Evolutionary conservation across 345 rosid genomes (phyloP).

Genomic region (Dovyalis caffra): DNA sequence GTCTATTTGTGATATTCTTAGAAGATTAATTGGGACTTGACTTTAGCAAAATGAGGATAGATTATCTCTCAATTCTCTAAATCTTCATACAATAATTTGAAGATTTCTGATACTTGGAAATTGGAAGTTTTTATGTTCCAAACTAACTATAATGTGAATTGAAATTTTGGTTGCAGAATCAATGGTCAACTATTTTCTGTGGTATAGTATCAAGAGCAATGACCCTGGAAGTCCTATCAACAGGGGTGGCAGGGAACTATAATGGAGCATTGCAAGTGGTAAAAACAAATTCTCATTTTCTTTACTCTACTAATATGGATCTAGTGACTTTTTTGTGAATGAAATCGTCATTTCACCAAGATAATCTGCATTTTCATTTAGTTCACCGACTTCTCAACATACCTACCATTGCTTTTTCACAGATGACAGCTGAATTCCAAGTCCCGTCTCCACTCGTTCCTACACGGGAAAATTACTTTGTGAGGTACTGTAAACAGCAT

Average conservation of each 20-base stretch:
- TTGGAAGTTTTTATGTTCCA: not conserved
- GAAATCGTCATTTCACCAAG: not conserved
- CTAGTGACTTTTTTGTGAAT: not conserved
- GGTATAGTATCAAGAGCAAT: constrained; percentile 87
- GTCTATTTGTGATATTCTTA: not conserved
- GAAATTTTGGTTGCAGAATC: constrained; percentile 47
- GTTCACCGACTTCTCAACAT: not conserved
- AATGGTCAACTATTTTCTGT: constrained; percentile 84
- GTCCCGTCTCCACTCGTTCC: constrained; percentile 90
- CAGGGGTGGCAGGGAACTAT: constrained; percentile 96
- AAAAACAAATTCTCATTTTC: constrained; percentile 3
- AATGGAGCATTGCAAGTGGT: constrained; percentile 99
- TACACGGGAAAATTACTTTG: constrained; percentile 75
- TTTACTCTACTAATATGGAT: not conserved
- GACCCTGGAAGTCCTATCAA: constrained; percentile 89
- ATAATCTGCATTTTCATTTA: not conserved
- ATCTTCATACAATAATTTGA: not conserved
- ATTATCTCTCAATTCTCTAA: not conserved
- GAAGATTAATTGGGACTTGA: not conserved
- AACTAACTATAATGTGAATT: not conserved
- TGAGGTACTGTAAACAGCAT: constrained; percentile 89
- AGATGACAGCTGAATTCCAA: constrained; percentile 97
- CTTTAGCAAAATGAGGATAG: not conserved
- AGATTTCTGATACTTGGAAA: not conserved
- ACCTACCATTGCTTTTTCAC: not conserved